A percentile compares a stretch with the other conserved stretches of the same genome.
phyloP scores from a whole-genome alignment of 106 monocot genomes.

The Dactylorhiza incarnata region DNA sequence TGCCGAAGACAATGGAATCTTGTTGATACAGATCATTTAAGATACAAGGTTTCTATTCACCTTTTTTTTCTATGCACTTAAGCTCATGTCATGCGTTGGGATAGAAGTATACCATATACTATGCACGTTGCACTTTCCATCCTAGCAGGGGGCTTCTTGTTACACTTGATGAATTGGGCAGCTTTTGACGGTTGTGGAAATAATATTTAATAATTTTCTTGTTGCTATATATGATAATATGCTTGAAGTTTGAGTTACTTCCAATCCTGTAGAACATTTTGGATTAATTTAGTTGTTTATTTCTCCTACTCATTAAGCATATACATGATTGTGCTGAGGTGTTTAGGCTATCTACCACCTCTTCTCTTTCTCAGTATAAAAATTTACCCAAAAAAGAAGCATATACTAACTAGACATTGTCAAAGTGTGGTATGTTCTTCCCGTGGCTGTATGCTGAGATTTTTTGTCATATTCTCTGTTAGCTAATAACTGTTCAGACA shows the following conservation, averaged over 20 bases:
- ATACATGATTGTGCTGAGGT: neutral
- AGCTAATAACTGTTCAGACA: neutral
- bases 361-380: no score
- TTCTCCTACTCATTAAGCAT: neutral
- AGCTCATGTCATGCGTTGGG: neutral
- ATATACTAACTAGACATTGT: neutral
- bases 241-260: neutral
- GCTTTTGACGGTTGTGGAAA: neutral
- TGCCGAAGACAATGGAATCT: slow-evolving; percentile 88
- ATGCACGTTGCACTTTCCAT: neutral
- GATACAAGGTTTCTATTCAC: slow-evolving; percentile 57
- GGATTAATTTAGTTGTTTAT: neutral
- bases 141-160: neutral
- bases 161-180: neutral
- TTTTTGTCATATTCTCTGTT: neutral
- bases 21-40: slow-evolving; percentile 78
- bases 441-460: neutral
- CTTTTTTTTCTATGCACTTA: neutral
- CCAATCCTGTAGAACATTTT: neutral
- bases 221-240: neutral
- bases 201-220: neutral
- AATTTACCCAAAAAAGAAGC: no score
- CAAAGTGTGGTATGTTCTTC: neutral
- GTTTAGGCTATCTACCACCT: no score
- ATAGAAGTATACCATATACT: neutral